These are phyloP conservation scores for Mucor ambiguus DNA, from an alignment of 371 early-diverging fungal species.

Conservation along the genomic window DNA sequence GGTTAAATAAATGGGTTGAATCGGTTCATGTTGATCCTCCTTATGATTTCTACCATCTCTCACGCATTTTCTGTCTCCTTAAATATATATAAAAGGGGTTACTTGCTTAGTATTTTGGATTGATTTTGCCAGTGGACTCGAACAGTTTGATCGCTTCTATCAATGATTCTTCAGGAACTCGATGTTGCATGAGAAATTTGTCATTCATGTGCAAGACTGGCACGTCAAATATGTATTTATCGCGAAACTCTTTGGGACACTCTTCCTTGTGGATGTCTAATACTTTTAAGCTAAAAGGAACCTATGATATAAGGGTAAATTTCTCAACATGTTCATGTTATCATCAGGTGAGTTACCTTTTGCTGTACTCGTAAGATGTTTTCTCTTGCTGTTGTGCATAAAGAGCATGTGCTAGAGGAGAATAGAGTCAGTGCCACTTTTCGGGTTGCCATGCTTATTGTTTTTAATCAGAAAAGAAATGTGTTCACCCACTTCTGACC, in stretches of 20 bases:
- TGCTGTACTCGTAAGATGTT: conserved; percentile 47
- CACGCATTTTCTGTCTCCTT: not conserved
- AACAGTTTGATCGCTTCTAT: conserved; percentile 41
- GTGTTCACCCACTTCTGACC: not conserved
- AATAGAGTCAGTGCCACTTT: conserved; percentile 50
- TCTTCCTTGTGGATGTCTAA: conserved; percentile 49
- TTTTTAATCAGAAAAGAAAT: not conserved
- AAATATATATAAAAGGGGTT: not conserved
- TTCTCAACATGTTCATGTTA: not conserved
- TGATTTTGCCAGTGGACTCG: conserved; percentile 36
- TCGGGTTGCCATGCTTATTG: conserved; percentile 32
- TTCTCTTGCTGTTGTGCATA: conserved; percentile 51
- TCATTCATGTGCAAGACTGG: conserved; percentile 55
- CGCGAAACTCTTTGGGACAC: conserved; percentile 51
- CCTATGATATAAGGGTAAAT: conserved; percentile 13
- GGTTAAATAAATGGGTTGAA: not conserved
- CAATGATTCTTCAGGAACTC: conserved; percentile 45
- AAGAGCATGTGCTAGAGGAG: conserved; percentile 54
- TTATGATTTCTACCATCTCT: not conserved
- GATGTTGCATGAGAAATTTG: conserved; percentile 50
- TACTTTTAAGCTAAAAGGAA: conserved; percentile 42
- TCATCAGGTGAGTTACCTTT: conserved; percentile 32
- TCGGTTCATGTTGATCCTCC: not conserved
- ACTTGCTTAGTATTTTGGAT: conserved; percentile 15
- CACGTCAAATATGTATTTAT: conserved; percentile 54